A percentile compares a stretch with the other conserved stretches of the same genome.
These are phyloP conservation scores for Lunasporangiospora selenospora DNA, from an alignment of 192 early-diverging fungal species.

Conservation along the genomic window DNA sequence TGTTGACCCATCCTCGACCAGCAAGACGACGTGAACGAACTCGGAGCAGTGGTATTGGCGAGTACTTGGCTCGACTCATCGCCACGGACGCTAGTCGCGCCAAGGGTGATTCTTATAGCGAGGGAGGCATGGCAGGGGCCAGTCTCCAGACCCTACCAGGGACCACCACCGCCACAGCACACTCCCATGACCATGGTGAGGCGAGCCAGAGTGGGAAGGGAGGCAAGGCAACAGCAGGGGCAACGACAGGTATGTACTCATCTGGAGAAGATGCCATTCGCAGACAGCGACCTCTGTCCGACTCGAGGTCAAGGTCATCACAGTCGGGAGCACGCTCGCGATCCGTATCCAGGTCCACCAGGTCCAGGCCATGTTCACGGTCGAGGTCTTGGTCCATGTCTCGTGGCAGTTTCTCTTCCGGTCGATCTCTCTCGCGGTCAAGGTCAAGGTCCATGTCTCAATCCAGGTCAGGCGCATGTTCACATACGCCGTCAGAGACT, in stretches of 20 bases:
- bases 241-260: neutral
- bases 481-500: neutral
- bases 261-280: neutral
- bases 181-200: constrained; percentile 16
- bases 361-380: neutral
- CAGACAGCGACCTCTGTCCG: neutral
- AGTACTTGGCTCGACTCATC: too few relatives aligned
- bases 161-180: constrained; percentile 1
- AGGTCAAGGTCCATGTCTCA: constrained; percentile 17
- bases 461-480: constrained; percentile 20
- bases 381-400: constrained; percentile 1
- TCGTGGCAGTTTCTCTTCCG: too few relatives aligned
- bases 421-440: constrained; percentile 8
- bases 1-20: too few relatives aligned
- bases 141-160: constrained; percentile 10
- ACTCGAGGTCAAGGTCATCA: too few relatives aligned
- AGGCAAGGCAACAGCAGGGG: neutral
- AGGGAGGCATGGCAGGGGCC: constrained; percentile 10
- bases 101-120: constrained; percentile 24
- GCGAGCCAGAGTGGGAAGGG: neutral
- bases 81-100: too few relatives aligned
- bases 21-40: too few relatives aligned
- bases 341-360: neutral
- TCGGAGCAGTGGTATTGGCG: too few relatives aligned
- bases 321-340: neutral